Evolutionary conservation across 2,329 filamentous ascomycete species (phyloP), one percentile per base, ranked within the genome.

Genomic region (Pseudogymnoascus sp.): DNA sequence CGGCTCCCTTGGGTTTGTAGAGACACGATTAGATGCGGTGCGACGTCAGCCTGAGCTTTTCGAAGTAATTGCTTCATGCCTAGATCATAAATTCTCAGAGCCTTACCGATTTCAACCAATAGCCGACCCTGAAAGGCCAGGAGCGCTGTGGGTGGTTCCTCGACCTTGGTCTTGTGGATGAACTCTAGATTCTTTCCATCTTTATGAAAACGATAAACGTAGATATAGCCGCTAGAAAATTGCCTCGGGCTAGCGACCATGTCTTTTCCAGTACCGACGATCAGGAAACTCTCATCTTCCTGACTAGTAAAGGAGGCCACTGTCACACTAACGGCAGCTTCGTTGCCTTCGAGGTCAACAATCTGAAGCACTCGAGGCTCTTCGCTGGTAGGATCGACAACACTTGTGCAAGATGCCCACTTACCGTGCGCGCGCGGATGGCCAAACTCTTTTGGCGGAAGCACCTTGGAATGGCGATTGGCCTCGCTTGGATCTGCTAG

Each of bases 371-470:
- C 87, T 3, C 78, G 75, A 9, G 31, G 76, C 70, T 95, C 93
- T 57, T 89, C 84, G 15, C 80, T 83, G 1, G 93, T 74, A 0
- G 95, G 93, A 71, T 99, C 95, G n/a, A 99, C 83, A 19, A 97
- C 84, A 71, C 91, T 92, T 68, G 99, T 93, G 75, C 93, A 97
- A 9, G 93, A 97, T 40, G 95, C 91, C 95, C 95, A 99, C 67
- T 93, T 89, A 19, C 90, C 89, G 65, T 84, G 86, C 21, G 87
- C 92, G 63, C 87, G 86, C 9, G 95, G 90, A 71, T 97, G 91
- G 1, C 95, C 93, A 73, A 99, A 97, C 4, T 96, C 90, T 68
- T 88, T 84, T 1, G 91, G 85, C 0, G 90, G 87, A 2, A 95
- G 79, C 9, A 87, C 80, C 4, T 81, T 79, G 15, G 83, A 80